Evolutionary conservation across 805 yeast genomes (phyloP).

Genomic region (Ogataea methylovora): DNA sequence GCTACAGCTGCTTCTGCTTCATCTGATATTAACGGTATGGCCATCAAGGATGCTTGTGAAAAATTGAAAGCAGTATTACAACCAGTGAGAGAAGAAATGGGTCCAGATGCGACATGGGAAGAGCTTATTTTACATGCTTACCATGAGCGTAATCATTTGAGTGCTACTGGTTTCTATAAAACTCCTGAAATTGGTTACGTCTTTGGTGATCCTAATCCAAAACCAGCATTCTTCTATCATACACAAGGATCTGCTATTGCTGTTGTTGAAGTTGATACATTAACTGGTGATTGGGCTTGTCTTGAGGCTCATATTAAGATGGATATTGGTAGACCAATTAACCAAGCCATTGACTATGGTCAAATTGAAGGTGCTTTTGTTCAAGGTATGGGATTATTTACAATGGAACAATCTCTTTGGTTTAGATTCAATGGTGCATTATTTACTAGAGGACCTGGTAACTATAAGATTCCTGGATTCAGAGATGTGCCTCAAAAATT

Average conservation of each 20-base stretch:
- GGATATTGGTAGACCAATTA: slow-evolving; percentile 42
- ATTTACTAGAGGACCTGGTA: slow-evolving; percentile 41
- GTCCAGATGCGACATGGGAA: slow-evolving; percentile 31
- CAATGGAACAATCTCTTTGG: slow-evolving; percentile 42
- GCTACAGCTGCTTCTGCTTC: slow-evolving; percentile 45
- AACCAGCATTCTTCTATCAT: slow-evolving; percentile 38
- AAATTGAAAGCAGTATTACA: slow-evolving; percentile 32
- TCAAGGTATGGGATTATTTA: slow-evolving; percentile 43
- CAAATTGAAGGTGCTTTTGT: slow-evolving; percentile 45
- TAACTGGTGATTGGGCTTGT: slow-evolving; percentile 41
- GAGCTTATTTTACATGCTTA: slow-evolving; percentile 34
- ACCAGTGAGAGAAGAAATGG: slow-evolving; percentile 30
- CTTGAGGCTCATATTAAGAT: slow-evolving; percentile 35
- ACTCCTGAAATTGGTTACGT: slow-evolving; percentile 40
- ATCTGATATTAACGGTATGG: slow-evolving; percentile 42
- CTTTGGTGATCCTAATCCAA: slow-evolving; percentile 33
- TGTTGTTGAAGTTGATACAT: slow-evolving; percentile 36
- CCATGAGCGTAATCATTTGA: slow-evolving; percentile 34
- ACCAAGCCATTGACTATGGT: slow-evolving; percentile 42
- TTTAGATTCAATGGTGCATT: slow-evolving; percentile 31
- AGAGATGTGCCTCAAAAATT: slow-evolving; percentile 39
- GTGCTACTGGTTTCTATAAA: slow-evolving; percentile 43
- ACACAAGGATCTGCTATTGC: slow-evolving; percentile 39
- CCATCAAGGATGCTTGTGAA: slow-evolving; percentile 38
- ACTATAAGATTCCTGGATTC: slow-evolving; percentile 43